Conservation (phyloP, 768 basidiomycete species). For the Podaxis pistillaris region DNA sequence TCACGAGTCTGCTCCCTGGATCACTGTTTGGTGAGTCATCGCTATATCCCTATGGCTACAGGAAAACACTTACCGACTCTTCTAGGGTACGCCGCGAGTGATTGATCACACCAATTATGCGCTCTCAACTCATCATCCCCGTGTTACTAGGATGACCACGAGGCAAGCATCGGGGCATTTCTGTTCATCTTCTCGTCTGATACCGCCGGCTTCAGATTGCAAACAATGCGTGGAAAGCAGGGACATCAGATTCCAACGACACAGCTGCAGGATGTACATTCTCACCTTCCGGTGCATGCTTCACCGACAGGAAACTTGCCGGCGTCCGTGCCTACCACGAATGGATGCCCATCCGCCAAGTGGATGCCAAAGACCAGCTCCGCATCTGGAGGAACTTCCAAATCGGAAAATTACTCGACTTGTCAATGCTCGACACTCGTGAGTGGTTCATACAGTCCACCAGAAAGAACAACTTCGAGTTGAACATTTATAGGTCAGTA, state of each 20-base stretch:
- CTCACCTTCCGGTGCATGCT: constrained; percentile 53
- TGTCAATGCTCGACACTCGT: constrained; percentile 66
- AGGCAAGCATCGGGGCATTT: constrained; percentile 26
- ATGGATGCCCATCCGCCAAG: constrained; percentile 63
- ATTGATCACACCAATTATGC: neutral
- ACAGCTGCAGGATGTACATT: constrained; percentile 46
- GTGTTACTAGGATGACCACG: constrained; percentile 46
- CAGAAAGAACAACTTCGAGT: neutral
- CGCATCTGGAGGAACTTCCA: constrained; percentile 65
- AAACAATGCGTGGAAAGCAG: constrained; percentile 57
- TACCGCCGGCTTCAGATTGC: constrained; percentile 34
- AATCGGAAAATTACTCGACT: constrained; percentile 57
- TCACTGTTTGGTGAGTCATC: constrained; percentile 44
- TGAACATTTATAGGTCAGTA: constrained; percentile 40
- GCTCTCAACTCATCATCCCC: no score
- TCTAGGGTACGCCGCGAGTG: neutral
- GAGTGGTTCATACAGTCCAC: constrained; percentile 13
- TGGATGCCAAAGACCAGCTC: constrained; percentile 51
- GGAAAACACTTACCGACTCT: neutral
- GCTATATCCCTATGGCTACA: neutral
- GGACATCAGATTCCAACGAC: constrained; percentile 55
- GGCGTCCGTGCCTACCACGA: constrained; percentile 60
- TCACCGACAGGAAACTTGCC: constrained; percentile 58
- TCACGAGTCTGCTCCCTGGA: constrained; percentile 53
- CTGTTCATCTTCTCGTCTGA: neutral